A percentile compares a stretch with the other conserved stretches of the same genome.
These are phyloP conservation scores for Cyclotella sp. DNA, from an alignment of 108 stramenopile species.

Conservation along the genomic window DNA sequence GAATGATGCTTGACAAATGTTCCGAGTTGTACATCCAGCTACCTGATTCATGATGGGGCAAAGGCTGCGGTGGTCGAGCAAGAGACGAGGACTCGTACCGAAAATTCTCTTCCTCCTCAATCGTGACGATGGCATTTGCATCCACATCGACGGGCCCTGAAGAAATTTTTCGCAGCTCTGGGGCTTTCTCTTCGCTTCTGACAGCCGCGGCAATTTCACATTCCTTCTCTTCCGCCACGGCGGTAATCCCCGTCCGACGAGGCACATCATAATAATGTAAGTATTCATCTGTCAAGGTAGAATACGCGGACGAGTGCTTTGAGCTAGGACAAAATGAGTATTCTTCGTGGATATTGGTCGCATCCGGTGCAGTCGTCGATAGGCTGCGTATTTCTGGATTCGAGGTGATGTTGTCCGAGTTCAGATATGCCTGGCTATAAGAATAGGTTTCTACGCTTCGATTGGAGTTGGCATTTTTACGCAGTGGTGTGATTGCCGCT, in stretches of 20 bases:
- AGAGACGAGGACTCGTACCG: neutral
- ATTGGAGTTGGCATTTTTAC: neutral
- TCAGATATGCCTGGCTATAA: slow-evolving; percentile 6
- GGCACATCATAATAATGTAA: slow-evolving; percentile 7
- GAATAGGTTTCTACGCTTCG: slow-evolving; percentile 2
- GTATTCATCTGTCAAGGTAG: slow-evolving; percentile 23
- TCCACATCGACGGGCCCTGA: slow-evolving; percentile 21
- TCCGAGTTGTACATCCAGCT: neutral
- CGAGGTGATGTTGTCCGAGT: slow-evolving; percentile 5
- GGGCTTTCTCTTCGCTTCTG: neutral
- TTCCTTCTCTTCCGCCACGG: neutral
- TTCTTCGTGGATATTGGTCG: neutral
- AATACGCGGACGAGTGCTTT: neutral
- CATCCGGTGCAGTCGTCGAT: neutral
- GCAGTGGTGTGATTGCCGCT: slow-evolving; percentile 1
- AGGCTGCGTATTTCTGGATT: neutral
- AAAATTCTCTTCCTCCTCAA: neutral
- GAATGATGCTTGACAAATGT: slow-evolving; percentile 22
- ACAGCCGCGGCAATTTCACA: neutral
- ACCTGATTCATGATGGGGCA: neutral
- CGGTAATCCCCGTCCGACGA: slow-evolving; percentile 8
- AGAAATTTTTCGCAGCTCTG: neutral
- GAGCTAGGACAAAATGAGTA: slow-evolving; percentile 20
- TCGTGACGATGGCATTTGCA: neutral
- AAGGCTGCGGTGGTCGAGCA: slow-evolving; percentile 5